Evolutionary conservation across 75 land plant species (phyloP), one percentile per base, ranked within the genome.

Genomic region (Cryptomeria japonica): DNA sequence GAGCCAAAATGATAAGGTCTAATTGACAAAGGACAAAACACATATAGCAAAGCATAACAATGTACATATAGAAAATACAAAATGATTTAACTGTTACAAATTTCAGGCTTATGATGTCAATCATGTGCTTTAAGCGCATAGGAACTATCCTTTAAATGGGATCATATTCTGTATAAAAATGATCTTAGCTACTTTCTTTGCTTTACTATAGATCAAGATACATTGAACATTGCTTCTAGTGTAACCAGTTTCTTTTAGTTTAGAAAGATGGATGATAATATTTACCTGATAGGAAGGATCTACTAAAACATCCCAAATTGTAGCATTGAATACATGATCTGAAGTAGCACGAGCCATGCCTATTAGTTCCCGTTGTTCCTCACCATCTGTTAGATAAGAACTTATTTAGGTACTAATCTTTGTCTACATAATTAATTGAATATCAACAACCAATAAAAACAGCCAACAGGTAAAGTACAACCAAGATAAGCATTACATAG

Each of bases 321-420:
- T 98, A 28, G 99, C 99, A 94, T 98, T 98, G 90, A 98, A 98
- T 13, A 96, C 99, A 89, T 98, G 99, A 90, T 98, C 99, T 49
- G 99, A 98, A 53, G 99, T 98, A 56, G 99, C 99, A 91, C 99
- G 99, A 84, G 99, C 99, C 97, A 98, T 94, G 88, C 99, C 99
- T 84, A 98, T 97, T 38, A 98, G 94, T 86, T 90, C 90, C 90
- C 94, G 94, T 87, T 90, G 87, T 18, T 89, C 95, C 90, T 87
- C 89, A 42, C 86, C 94, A 51, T 90, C 97, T 94, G 94, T 89
- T 88, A 93, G 88, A 89, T 85, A 88, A 93, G 92, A 91, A 85
- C 89, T 86, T 90, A 86, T 64, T 91, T 89, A 91, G 87, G 84
- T 89, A 85, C 88, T 88, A 86, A 90, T 90, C 44, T n/a, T 80